These are phyloP conservation scores for Colletotrichum sansevieriae DNA, from an alignment of 2,329 filamentous ascomycete genomes.

Conservation along the genomic window DNA sequence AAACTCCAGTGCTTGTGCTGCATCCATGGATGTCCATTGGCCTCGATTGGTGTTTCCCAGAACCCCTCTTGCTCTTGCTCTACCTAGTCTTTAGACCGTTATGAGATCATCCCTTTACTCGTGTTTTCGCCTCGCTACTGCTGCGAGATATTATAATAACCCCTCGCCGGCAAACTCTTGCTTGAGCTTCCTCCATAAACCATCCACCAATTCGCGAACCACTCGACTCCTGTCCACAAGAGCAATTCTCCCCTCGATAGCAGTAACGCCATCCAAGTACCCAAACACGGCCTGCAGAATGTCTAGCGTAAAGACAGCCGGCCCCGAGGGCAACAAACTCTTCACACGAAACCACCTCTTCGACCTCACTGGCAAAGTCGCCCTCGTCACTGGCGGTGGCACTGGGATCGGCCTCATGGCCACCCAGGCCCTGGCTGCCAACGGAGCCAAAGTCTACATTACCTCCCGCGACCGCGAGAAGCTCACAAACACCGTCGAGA, in stretches of 20 bases:
- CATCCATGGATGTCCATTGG: neutral
- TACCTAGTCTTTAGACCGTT: neutral
- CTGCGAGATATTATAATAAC: slow-evolving; percentile 28
- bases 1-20: neutral
- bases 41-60: slow-evolving; percentile 4
- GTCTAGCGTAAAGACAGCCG: slow-evolving; percentile 40
- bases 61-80: too few relatives aligned
- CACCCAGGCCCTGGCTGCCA: slow-evolving; percentile 74
- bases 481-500: slow-evolving; percentile 70
- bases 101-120: slow-evolving; percentile 31
- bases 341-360: slow-evolving; percentile 57
- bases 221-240: too few relatives aligned
- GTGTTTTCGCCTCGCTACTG: slow-evolving; percentile 1
- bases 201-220: neutral
- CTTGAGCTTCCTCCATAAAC: neutral
- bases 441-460: slow-evolving; percentile 79
- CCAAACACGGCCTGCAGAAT: slow-evolving; percentile 19
- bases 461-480: slow-evolving; percentile 74
- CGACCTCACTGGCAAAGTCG: slow-evolving; percentile 57
- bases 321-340: slow-evolving; percentile 45
- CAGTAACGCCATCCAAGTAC: neutral
- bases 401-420: slow-evolving; percentile 79
- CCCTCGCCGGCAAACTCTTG: neutral
- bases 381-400: slow-evolving; percentile 63
- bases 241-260: neutral